Percentiles rank a stretch among this genome's conserved stretches.
These are phyloP conservation scores for Protea cynaroides DNA, from an alignment of 164 flowering plant genomes.

Conservation along the genomic window DNA sequence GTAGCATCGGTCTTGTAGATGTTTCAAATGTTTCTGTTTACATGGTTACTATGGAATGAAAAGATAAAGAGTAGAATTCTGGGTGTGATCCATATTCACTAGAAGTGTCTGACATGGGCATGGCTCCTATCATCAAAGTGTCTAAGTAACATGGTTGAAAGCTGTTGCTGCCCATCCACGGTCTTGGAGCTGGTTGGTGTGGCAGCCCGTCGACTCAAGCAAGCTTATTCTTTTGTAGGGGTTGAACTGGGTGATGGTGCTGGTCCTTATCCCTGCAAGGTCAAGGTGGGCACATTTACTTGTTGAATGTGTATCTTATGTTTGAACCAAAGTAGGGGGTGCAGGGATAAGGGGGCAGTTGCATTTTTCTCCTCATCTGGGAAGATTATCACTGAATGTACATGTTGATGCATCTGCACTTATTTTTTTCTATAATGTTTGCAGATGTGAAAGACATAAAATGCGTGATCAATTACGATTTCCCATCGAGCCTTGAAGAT, in stretches of 20 bases:
- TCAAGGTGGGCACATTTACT: constrained; percentile 86
- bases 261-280: constrained; percentile 95
- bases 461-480: constrained; percentile 94
- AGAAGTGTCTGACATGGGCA: constrained; percentile 16
- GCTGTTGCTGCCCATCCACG: constrained; percentile 59
- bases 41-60: not conserved
- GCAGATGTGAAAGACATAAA: constrained; percentile 99
- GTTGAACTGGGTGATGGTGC: constrained; percentile 39
- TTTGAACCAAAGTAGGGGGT: constrained; percentile 45
- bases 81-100: constrained; percentile 9
- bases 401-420: not conserved
- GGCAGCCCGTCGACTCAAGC: constrained; percentile 92
- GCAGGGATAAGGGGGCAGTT: constrained; percentile 88
- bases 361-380: constrained; percentile 15
- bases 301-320: constrained; percentile 55
- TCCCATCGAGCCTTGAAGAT: constrained; percentile 90
- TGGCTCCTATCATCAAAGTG: constrained; percentile 35
- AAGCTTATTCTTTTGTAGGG: constrained; percentile 32
- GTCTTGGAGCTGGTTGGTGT: constrained; percentile 70
- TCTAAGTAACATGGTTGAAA: constrained; percentile 41
- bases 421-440: constrained; percentile 19
- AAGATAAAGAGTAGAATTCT: not conserved
- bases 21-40: not conserved
- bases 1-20: not conserved
- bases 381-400: not conserved